phyloP scores from a whole-genome alignment of 805 yeast species.

The Wickerhamiella cacticola region DNA sequence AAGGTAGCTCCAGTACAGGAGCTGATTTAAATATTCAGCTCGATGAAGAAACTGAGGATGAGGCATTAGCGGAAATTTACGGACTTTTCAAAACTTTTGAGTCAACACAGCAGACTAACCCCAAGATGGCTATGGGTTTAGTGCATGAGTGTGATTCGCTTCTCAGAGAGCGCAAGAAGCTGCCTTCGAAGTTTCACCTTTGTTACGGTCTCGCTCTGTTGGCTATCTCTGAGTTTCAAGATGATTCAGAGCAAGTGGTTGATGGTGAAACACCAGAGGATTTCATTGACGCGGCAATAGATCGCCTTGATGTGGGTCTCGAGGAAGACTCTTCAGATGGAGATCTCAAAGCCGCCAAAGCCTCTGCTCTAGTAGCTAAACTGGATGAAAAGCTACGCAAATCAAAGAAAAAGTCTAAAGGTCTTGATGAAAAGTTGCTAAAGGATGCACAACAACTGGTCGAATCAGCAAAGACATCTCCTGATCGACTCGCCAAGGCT shows the following conservation, averaged over 20 bases:
- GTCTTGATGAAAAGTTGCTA: neutral
- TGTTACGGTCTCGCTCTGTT: constrained; percentile 56
- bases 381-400: constrained; percentile 6
- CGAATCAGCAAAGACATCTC: neutral
- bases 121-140: constrained; percentile 45
- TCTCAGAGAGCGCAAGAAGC: constrained; percentile 30
- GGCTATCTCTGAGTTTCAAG: constrained; percentile 25
- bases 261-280: constrained; percentile 17
- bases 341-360: constrained; percentile 18
- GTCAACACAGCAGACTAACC: constrained; percentile 40
- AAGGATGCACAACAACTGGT: neutral
- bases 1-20: constrained; percentile 28
- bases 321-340: constrained; percentile 22
- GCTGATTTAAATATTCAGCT: constrained; percentile 46
- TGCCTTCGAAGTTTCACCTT: constrained; percentile 43
- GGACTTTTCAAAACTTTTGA: constrained; percentile 61
- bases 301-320: constrained; percentile 51
- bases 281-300: constrained; percentile 59
- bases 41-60: constrained; percentile 50
- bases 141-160: constrained; percentile 87
- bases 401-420: neutral
- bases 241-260: constrained; percentile 20
- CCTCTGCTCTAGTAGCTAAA: constrained; percentile 14
- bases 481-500: constrained; percentile 18
- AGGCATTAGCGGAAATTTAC: constrained; percentile 62